Conservation (phyloP, 2,329 filamentous ascomycete genomes). For the Colletotrichum salicis region DNA sequence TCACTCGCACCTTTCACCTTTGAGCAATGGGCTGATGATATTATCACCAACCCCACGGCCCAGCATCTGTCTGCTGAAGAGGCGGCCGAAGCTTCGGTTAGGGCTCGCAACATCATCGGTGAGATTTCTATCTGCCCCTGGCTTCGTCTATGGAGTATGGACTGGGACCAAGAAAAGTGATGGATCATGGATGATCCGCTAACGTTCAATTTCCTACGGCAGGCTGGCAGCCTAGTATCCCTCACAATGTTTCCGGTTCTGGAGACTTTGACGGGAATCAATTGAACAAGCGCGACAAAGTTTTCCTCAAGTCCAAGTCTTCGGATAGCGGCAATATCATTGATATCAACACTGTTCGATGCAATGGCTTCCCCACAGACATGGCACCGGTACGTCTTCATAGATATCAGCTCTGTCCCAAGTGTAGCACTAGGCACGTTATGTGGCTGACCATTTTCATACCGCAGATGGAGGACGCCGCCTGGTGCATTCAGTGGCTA, state of each 20-base stretch:
- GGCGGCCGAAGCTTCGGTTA: neutral
- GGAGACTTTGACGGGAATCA: neutral
- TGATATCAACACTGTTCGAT: neutral
- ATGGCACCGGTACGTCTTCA: neutral
- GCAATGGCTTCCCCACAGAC: neutral
- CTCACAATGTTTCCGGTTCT: neutral
- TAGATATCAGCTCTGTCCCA: neutral
- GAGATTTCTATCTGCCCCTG: neutral
- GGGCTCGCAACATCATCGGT: neutral
- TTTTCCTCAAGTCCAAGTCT: neutral
- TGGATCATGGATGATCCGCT: neutral
- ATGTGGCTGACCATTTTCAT: neutral
- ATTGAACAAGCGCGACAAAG: neutral
- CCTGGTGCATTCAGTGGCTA: neutral
- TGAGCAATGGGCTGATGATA: conserved; percentile 9
- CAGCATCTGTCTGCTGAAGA: neutral
- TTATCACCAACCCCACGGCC: neutral
- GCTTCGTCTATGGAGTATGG: neutral
- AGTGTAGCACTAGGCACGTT: neutral
- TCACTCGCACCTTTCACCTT: neutral
- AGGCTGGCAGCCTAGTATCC: neutral
- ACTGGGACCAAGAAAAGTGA: neutral
- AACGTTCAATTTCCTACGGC: neutral
- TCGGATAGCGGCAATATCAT: neutral
- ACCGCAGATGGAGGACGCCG: neutral